Base-by-base conservation (phyloP, 257 asterid species). In the Schizonepeta tenuifolia region DNA sequence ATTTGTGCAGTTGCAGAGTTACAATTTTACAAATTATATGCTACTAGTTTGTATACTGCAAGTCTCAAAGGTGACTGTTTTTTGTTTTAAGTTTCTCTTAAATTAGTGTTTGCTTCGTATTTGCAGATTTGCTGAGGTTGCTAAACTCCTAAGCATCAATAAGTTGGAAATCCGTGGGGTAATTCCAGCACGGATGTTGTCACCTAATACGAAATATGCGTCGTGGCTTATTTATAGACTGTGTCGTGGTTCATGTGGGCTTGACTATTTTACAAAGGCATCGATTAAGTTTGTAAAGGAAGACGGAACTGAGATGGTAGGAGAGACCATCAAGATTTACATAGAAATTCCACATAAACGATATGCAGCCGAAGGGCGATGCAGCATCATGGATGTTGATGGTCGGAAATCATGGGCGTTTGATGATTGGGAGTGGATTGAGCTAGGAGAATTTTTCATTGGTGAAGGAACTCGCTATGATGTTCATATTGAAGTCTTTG, bases 71-170 rank as follows among this genome's bases (percentile, higher is more conserved):
- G n/a, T n/a, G n/a, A n/a, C n/a, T n/a, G n/a, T n/a, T n/a, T n/a
- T n/a, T n/a, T n/a, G n/a, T n/a, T n/a, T n/a, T n/a, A n/a, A 28
- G 33, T 28, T 28, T 28, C 4, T 28, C 1, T 28, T 1, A 28
- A 28, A 0, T 28, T 28, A 31, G 5, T 6, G 21, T 12, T 50
- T 50, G 56, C 56, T 18, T 53, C 6, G 5, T 49, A 17, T 71
- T 57, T 80, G 60, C 65, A 88, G 92, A 77, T 88, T 88, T 74
- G 26, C 78, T 5, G 90, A 86, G 73, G 92, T 88, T 73, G 92
- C 86, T 1, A 73, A 76, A 63, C 82, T 86, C 21, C 49, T 9
- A 14, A 10, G 3, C 0, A 86, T 81, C 59, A 80, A 73, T 35
- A 78, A 85, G 89, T 89, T 86, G 20, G 88, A 82, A 0, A 73